Evolutionary conservation across 129 eudicot species (phyloP).

Genomic region (Tanacetum coccineum): DNA sequence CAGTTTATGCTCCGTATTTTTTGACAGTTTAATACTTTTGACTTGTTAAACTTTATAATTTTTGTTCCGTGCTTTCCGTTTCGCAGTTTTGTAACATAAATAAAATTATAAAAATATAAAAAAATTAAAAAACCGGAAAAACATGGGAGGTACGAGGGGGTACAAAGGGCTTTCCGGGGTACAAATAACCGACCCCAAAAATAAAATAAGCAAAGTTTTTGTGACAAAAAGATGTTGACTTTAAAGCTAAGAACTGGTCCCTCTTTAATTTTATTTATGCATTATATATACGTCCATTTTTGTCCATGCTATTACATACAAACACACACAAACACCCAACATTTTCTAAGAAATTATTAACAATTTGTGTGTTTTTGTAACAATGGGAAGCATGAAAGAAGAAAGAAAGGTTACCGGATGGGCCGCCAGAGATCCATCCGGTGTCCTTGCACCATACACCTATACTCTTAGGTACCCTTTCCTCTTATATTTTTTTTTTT

Average conservation of each 20-base stretch:
- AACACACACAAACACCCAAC: not conserved
- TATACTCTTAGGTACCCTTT: slow-evolving; percentile 72
- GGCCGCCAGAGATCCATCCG: slow-evolving; percentile 95
- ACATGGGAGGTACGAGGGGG: too few relatives aligned
- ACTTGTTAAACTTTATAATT: too few relatives aligned
- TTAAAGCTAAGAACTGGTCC: slow-evolving; percentile 10
- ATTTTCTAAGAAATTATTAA: not conserved
- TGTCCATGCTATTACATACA: slow-evolving; percentile 1
- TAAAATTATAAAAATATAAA: too few relatives aligned
- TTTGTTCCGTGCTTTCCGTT: too few relatives aligned
- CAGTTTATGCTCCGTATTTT: too few relatives aligned
- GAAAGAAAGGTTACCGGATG: slow-evolving; percentile 69
- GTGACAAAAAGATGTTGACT: slow-evolving; percentile 18
- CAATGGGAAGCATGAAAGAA: slow-evolving; percentile 77
- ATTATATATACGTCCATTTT: slow-evolving; percentile 1
- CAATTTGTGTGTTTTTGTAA: not conserved
- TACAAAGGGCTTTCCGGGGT: too few relatives aligned
- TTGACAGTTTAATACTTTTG: too few relatives aligned
- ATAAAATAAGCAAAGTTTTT: too few relatives aligned
- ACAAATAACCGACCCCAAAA: too few relatives aligned
- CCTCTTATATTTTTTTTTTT: not conserved
- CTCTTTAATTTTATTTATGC: not conserved
- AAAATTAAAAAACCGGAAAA: too few relatives aligned
- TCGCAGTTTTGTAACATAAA: too few relatives aligned
- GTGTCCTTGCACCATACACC: slow-evolving; percentile 73